A percentile compares a stretch with the other conserved stretches of the same genome.
Evolutionary conservation across 495 filamentous ascomycete genomes (phyloP).

Genomic region (Neurospora hispaniola): DNA sequence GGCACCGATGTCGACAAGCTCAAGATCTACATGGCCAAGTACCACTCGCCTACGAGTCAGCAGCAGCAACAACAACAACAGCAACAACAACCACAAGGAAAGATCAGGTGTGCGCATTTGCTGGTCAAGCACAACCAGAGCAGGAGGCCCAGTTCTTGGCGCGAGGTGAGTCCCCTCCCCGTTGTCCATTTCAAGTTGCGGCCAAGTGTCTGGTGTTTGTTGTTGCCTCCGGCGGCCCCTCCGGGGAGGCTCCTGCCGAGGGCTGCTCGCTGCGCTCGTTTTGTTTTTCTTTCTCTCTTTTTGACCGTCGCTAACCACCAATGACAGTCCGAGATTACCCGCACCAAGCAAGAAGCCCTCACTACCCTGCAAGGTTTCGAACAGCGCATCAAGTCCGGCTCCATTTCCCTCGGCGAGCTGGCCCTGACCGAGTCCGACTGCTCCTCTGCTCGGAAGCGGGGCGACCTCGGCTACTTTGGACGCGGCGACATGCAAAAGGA

Average conservation of each 20-base stretch:
- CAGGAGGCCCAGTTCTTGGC: slow-evolving; percentile 82
- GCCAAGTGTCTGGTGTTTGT: neutral
- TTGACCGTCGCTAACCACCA: neutral
- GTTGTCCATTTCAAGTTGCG: no score
- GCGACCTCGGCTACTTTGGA: slow-evolving; percentile 92
- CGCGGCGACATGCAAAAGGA: slow-evolving; percentile 96
- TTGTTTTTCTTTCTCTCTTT: neutral
- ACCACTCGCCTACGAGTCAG: slow-evolving; percentile 39
- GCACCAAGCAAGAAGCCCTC: slow-evolving; percentile 78
- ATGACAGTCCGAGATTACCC: slow-evolving; percentile 60
- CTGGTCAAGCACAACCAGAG: slow-evolving; percentile 87
- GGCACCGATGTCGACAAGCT: slow-evolving; percentile 82
- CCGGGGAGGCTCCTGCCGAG: neutral
- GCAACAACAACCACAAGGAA: slow-evolving; percentile 45
- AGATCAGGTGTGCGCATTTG: slow-evolving; percentile 85
- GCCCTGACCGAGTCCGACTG: slow-evolving; percentile 88
- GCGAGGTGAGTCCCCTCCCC: slow-evolving; percentile 40
- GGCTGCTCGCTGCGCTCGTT: neutral
- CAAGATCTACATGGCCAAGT: slow-evolving; percentile 79
- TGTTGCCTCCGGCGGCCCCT: neutral
- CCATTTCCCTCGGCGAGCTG: slow-evolving; percentile 61
- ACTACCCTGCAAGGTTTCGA: slow-evolving; percentile 64
- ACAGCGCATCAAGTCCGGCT: slow-evolving; percentile 56
- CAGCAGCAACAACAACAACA: slow-evolving; percentile 27
- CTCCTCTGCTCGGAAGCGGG: slow-evolving; percentile 84